Percentiles rank a stretch among this genome's conserved stretches.
These are phyloP conservation scores for Cochlearia excelsa DNA, from an alignment of 345 rosid genomes.

Conservation along the genomic window DNA sequence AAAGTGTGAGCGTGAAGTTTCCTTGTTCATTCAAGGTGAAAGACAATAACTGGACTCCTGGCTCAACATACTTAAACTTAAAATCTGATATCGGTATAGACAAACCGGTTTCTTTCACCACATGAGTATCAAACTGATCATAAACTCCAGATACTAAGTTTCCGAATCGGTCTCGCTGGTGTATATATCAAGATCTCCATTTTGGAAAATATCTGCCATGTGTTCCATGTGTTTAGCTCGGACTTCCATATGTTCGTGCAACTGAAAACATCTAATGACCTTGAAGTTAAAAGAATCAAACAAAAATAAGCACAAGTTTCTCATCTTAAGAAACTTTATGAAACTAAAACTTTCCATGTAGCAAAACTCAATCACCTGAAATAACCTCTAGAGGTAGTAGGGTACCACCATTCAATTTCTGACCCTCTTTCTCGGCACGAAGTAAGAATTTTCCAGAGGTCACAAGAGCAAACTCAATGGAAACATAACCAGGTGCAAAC, in stretches of 20 bases:
- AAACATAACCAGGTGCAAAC: no score
- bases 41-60: slow-evolving; percentile 76
- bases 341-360: no score
- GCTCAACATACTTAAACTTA: slow-evolving; percentile 54
- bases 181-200: slow-evolving; percentile 67
- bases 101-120: slow-evolving; percentile 60
- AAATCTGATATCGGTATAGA: slow-evolving; percentile 79
- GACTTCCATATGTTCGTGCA: slow-evolving; percentile 64
- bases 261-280: slow-evolving; percentile 60
- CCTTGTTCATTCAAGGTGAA: slow-evolving; percentile 69
- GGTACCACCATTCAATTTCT: slow-evolving; percentile 57
- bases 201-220: slow-evolving; percentile 85
- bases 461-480: no score
- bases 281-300: slow-evolving; percentile 41
- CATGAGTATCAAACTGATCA: slow-evolving; percentile 74
- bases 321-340: background rate
- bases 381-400: slow-evolving; percentile 67
- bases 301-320: no score
- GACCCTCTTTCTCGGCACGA: slow-evolving; percentile 50
- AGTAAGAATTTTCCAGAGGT: no score
- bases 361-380: slow-evolving; percentile 64
- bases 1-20: slow-evolving; percentile 67
- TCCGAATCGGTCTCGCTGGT: slow-evolving; percentile 68
- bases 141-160: slow-evolving; percentile 63
- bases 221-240: slow-evolving; percentile 44